Evolutionary conservation across 2,329 filamentous ascomycete species (phyloP), one percentile per base, ranked within the genome.

Genomic region (Beauveria varroae): DNA sequence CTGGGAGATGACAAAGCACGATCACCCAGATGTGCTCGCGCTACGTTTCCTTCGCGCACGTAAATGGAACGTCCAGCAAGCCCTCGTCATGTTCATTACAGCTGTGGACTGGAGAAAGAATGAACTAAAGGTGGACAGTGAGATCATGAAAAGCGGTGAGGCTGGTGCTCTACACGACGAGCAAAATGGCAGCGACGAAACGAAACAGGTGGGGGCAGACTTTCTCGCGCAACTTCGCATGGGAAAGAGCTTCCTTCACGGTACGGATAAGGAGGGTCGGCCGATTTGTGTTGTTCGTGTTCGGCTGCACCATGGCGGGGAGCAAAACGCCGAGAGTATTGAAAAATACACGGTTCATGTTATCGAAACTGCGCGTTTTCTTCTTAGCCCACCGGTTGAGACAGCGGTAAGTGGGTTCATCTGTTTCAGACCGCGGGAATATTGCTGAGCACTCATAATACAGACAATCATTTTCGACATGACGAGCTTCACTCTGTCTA

Each of bases 401-500:
- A 99, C 95, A 63, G 95, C 93, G 62, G 91, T 96, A 81, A 80
- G 90, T 83, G 20, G 20, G 3, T 8, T 7, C n/a, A 24, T 53
- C n/a, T 8, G 3, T 1, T 22, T 16, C 6, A 47, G 7, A 6
- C 24, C 6, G 24, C 58, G 8, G 34, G 26, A 41, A 20, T 18
- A 60, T 53, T 66, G 63, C 72, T 72, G 49, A 69, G 63, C 14
- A 44, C 57, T 63, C 24, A 50, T 55, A 8, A 50, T 55, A 8
- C 62, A 96, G 90, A 95, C 90, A 47, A 85, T 99, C 65, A 78
- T 99, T 52, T 99, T 99, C 70, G 95, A 99, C 73, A 93, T 99
- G 91, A 96, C 90, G 8, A 86, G 88, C 64, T 98, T 98, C 73
- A 90, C 89, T 20, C 81, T 98, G 78, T 88, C 93, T 18, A 99